Conservation (phyloP, 169 alveolate genomes). For the Pseudocohnilembus persalinus region DNA sequence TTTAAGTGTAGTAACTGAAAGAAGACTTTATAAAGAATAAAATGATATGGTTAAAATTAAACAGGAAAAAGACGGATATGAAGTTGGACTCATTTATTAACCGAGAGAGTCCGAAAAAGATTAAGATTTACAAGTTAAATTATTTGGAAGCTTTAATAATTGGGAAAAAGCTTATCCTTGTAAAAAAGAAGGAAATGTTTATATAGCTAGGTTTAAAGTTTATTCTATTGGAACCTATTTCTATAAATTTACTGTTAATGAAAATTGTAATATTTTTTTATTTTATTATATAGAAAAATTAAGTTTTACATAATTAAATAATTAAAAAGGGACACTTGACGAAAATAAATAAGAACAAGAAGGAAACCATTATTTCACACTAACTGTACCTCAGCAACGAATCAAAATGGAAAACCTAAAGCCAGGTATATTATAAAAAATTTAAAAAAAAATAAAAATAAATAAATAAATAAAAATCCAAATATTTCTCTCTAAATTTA, state of each 20-base stretch:
- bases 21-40: conserved; percentile 73
- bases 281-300: too few species aligned
- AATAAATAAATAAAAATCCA: too few species aligned
- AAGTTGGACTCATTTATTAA: neutral
- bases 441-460: too few species aligned
- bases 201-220: neutral
- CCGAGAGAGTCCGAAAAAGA: neutral
- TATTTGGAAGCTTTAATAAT: conserved; percentile 83
- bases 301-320: too few species aligned
- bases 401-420: neutral
- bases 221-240: neutral
- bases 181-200: neutral
- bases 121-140: conserved; percentile 60
- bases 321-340: neutral
- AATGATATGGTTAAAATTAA: conserved; percentile 39
- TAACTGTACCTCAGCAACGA: neutral
- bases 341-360: neutral
- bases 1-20: conserved; percentile 86
- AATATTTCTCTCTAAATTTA: too few species aligned
- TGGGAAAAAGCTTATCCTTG: conserved; percentile 72
- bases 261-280: too few species aligned
- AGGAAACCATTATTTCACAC: neutral
- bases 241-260: neutral
- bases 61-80: neutral
- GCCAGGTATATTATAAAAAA: neutral